These are phyloP conservation scores for Wickerhamiella azyma DNA, from an alignment of 805 yeast genomes.

Conservation along the genomic window DNA sequence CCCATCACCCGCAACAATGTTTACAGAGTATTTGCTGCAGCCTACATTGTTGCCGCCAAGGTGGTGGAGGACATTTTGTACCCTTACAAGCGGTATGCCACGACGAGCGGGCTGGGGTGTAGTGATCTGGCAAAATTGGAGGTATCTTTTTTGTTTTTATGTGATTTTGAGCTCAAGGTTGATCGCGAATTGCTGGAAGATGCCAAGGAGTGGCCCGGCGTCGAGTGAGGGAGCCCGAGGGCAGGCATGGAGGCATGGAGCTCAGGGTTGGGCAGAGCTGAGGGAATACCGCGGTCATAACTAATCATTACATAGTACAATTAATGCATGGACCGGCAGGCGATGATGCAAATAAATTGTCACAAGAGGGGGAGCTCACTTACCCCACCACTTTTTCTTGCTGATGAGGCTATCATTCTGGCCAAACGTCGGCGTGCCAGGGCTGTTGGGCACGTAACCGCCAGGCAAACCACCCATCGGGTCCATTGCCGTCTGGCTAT, in stretches of 20 bases:
- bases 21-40: constrained; percentile 34
- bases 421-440: constrained; percentile 1
- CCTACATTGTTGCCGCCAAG: constrained; percentile 34
- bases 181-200: constrained; percentile 21
- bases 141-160: constrained; percentile 35
- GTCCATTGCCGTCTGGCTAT: constrained; percentile 7
- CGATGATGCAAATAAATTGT: too few species aligned
- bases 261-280: too few species aligned
- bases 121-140: constrained; percentile 37
- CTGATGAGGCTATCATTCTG: constrained; percentile 1
- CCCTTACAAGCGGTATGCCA: constrained; percentile 34
- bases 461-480: constrained; percentile 5
- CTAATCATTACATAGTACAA: too few species aligned
- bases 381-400: constrained; percentile 8
- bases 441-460: constrained; percentile 1
- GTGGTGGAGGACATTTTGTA: constrained; percentile 35
- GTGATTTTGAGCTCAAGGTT: constrained; percentile 37
- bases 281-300: too few species aligned
- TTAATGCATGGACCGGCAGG: too few species aligned
- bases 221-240: too few species aligned
- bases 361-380: not conserved
- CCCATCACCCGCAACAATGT: constrained; percentile 28
- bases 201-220: not conserved
- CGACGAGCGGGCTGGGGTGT: constrained; percentile 34
- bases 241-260: too few species aligned